Base-by-base conservation (phyloP, 1,139 yeast species). In the Sugiyamaella pinicola region DNA sequence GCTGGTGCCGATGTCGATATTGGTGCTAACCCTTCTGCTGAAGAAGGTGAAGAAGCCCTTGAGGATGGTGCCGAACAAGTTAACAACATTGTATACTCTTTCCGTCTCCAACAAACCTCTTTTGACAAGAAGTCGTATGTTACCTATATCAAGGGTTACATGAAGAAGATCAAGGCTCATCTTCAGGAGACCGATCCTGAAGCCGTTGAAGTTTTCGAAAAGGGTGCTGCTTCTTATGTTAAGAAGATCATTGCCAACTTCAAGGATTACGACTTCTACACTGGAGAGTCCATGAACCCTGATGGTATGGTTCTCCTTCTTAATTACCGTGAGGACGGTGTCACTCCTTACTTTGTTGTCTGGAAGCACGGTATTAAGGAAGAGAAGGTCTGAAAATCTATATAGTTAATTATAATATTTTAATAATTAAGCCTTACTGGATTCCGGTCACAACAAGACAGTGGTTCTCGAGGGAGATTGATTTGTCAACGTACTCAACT, bases 281-380 rank as follows among this genome's bases (percentile, higher is more conserved):
- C 96, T 66, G 99, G 99, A 82, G 98, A 93, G 82, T 87, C 96
- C 72, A 95, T 93, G 99, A 96, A 95, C 85, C 97, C 98, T 75
- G 98, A 93, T 76, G 97, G 87, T 69, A 93, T 93, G 99, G 79
- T 93, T 73, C 91, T 89, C 67, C 84, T 93, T 76, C 87, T 93
- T 79, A 93, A 93, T 95, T 93, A 93, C 90, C 95, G 99, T 81
- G 99, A 93, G 81, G 98, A 93, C 74, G 99, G 99, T 81, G 80
- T 84, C 69, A 95, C 99, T 65, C 99, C 99, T 72, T 95, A 73
- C 81, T 95, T 93, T 72, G 89, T 91, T 65, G 84, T 90, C 85
- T 93, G 98, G 98, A 95, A 91, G 82, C 98, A 93, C 78, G 99
- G 98, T 83, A 84, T 88, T 65, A 79, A 76, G 69, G 89, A 83